phyloP scores from a whole-genome alignment of 495 filamentous ascomycete species.

The Penicillium bovifimosum region DNA sequence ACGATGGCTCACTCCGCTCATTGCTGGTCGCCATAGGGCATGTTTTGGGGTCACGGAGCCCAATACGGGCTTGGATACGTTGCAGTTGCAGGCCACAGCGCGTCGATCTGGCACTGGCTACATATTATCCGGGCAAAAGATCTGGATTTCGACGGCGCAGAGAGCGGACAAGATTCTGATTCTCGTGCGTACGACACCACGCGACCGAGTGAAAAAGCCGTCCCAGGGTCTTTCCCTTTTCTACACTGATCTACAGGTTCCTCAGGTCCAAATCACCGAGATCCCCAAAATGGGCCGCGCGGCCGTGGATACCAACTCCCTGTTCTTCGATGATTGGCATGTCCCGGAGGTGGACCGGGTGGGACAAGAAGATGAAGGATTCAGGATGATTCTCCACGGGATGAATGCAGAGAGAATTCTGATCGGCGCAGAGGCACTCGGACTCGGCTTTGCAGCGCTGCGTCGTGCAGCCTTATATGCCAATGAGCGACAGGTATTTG shows the following conservation, averaged over 20 bases:
- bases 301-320: slow-evolving; percentile 71
- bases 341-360: slow-evolving; percentile 55
- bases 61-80: slow-evolving; percentile 68
- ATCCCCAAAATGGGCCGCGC: slow-evolving; percentile 65
- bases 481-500: slow-evolving; percentile 60
- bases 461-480: slow-evolving; percentile 60
- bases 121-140: slow-evolving; percentile 65
- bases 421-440: slow-evolving; percentile 69
- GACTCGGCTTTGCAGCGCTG: slow-evolving; percentile 67
- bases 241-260: slow-evolving; percentile 63
- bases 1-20: slow-evolving; percentile 56
- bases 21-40: slow-evolving; percentile 50
- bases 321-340: slow-evolving; percentile 70
- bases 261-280: slow-evolving; percentile 16
- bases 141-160: slow-evolving; percentile 76
- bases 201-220: slow-evolving; percentile 56
- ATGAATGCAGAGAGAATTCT: slow-evolving; percentile 79
- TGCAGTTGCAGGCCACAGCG: slow-evolving; percentile 57
- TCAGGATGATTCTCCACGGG: slow-evolving; percentile 69
- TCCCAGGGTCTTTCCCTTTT: slow-evolving; percentile 68
- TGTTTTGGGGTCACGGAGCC: slow-evolving; percentile 65
- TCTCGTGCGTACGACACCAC: slow-evolving; percentile 64
- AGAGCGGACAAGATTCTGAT: slow-evolving; percentile 69
- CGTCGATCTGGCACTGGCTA: slow-evolving; percentile 44
- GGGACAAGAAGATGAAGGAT: slow-evolving; percentile 63